Evolutionary conservation across 78 protist genomes (phyloP).

Genomic region (Acrasis kona): DNA sequence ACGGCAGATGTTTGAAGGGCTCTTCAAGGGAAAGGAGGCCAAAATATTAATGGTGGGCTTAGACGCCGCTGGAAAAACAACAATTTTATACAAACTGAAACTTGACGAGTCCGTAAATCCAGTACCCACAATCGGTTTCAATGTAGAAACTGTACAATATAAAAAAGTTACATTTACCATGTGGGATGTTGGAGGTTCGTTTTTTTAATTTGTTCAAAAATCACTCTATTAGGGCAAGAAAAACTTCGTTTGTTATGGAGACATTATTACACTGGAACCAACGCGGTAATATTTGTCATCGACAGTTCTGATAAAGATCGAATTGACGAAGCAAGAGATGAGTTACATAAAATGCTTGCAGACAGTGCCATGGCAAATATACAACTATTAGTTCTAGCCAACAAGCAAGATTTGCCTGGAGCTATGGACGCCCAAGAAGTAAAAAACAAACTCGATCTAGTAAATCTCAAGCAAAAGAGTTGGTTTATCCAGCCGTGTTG

Average conservation of each 20-base stretch:
- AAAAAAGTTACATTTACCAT: conserved; percentile 74
- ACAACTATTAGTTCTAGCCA: conserved; percentile 62
- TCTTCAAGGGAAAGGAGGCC: not conserved
- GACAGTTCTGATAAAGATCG: conserved; percentile 24
- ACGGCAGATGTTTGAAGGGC: too few species aligned
- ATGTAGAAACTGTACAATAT: conserved; percentile 86
- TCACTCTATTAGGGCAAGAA: conserved; percentile 14
- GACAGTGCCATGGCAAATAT: conserved; percentile 52
- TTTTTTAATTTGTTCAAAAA: conserved; percentile 5
- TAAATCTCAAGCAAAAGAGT: not conserved
- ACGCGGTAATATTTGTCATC: conserved; percentile 32
- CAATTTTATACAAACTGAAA: conserved; percentile 61
- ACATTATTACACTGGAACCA: conserved; percentile 2
- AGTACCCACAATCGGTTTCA: conserved; percentile 84
- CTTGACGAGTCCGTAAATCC: conserved; percentile 46
- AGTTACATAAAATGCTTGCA: conserved; percentile 57
- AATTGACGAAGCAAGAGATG: conserved; percentile 27
- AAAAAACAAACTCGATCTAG: conserved; percentile 10
- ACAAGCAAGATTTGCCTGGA: conserved; percentile 75
- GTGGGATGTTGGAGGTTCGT: conserved; percentile 12
- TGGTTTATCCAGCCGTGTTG: conserved; percentile 21
- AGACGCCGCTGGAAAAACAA: conserved; percentile 51
- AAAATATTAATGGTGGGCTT: conserved; percentile 35
- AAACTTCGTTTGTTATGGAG: conserved; percentile 21
- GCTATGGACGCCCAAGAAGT: conserved; percentile 40